Evolutionary conservation across 2,329 filamentous ascomycete genomes (phyloP).

Genomic region (Pseudogymnoascus sp.): DNA sequence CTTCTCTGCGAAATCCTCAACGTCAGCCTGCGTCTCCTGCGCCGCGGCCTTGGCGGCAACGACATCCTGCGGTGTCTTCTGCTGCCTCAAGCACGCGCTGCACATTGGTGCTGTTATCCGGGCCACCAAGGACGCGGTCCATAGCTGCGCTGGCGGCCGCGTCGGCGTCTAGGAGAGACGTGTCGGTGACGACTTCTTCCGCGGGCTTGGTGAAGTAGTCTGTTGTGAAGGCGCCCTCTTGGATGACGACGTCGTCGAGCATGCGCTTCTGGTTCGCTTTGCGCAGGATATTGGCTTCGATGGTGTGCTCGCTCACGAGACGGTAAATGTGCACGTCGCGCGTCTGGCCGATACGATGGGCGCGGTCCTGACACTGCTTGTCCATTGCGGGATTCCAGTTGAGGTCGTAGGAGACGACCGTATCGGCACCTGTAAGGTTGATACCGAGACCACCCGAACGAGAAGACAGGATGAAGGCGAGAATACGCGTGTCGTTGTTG

Average conservation of each 20-base stretch:
- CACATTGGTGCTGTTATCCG: constrained; percentile 54
- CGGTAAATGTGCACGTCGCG: constrained; percentile 98
- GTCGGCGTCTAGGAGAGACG: constrained; percentile 49
- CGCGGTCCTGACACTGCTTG: constrained; percentile 96
- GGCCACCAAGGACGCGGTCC: constrained; percentile 68
- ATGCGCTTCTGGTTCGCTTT: constrained; percentile 97
- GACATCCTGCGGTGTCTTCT: constrained; percentile 87
- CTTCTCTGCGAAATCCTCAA: constrained; percentile 75
- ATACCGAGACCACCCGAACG: constrained; percentile 92
- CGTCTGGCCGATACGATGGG: constrained; percentile 94
- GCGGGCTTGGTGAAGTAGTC: constrained; percentile 82
- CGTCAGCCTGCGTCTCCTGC: constrained; percentile 81
- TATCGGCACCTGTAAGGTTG: constrained; percentile 93
- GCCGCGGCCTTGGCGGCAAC: constrained; percentile 80
- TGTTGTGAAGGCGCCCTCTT: constrained; percentile 95
- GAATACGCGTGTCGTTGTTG: constrained; percentile 86
- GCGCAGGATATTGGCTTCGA: constrained; percentile 94
- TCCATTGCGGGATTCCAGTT: constrained; percentile 99
- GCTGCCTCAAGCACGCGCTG: constrained; percentile 76
- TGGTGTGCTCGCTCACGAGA: constrained; percentile 86
- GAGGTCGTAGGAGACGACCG: constrained; percentile 97
- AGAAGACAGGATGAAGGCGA: constrained; percentile 92
- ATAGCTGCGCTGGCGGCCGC: constrained; percentile 75
- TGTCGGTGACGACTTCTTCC: constrained; percentile 60
- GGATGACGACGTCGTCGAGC: constrained; percentile 95